Evolutionary conservation across 2,329 filamentous ascomycete species (phyloP), one percentile per base, ranked within the genome.

Genomic region (Ophioceras dolichostomum): DNA sequence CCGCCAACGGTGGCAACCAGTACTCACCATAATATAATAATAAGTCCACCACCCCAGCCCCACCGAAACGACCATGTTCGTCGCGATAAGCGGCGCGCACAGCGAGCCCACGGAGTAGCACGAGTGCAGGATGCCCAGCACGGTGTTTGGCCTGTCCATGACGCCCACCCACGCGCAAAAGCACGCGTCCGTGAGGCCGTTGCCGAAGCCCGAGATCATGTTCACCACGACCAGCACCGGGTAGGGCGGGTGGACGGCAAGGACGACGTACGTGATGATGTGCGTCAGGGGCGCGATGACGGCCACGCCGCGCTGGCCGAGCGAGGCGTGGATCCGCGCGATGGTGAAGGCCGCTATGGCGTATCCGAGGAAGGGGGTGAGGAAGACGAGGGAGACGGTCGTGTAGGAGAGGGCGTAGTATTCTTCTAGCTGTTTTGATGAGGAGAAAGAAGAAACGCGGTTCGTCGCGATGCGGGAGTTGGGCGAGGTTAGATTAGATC

Each of bases 1-100:
- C n/a, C n/a, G n/a, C n/a, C n/a, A n/a, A n/a, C n/a, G n/a, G 5
- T 4, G 12, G 10, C 19, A 5, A 22, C 8, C 19, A 10, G 12
- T 18, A 51, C 67, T 43, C 49, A 81, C 74, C 77, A 86, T 82
- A 31, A 85, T 59, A 50, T 84, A 85, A 55, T 86, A 88, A 51
- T 81, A 87, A 2, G 63, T 62, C 47, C 79, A 83, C 82, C 82
- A 88, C 0, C 64, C 64, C 36, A 79, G 44, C 5, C 61, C 47
- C 0, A 61, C 74, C 47, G 74, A 74, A 0, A 76, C 76, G 27
- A 86, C 73, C 67, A 88, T 72, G 0, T 68, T 69, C 0, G 82
- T 85, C 0, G 81, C 79, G 34, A 85, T 68, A 4, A 86, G 53
- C 0, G 82, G 82, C n/a, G 73, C 67, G 0, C 85, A 57, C 0